phyloP scores from a whole-genome alignment of 768 basidiomycete genomes.

The Boletus insuetus region DNA sequence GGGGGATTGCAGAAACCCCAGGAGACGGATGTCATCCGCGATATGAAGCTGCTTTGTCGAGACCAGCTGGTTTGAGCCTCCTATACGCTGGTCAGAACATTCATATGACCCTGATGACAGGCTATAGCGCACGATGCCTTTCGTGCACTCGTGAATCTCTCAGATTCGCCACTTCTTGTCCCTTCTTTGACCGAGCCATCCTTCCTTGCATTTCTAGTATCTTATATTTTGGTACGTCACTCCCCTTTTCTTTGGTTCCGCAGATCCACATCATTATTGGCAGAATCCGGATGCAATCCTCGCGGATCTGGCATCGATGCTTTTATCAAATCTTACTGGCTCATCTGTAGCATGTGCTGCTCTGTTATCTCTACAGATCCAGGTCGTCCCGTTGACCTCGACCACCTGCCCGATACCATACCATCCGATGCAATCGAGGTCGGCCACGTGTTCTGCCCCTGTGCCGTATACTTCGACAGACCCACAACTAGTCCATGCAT shows the following conservation, averaged over 20 bases:
- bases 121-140: conserved; percentile 93
- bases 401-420: conserved; percentile 48
- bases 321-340: conserved; percentile 90
- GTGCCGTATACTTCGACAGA: conserved; percentile 64
- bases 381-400: conserved; percentile 49
- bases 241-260: background rate
- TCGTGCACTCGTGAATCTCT: conserved; percentile 89
- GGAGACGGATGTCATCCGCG: conserved; percentile 69
- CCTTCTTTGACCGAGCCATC: conserved; percentile 62
- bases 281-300: conserved; percentile 90
- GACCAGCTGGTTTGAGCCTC: conserved; percentile 70
- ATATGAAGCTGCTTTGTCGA: conserved; percentile 82
- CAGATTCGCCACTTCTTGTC: conserved; percentile 74
- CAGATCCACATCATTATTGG: conserved; percentile 7
- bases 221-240: conserved; percentile 83
- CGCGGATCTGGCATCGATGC: conserved; percentile 95
- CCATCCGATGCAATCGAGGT: conserved; percentile 76
- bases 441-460: conserved; percentile 74
- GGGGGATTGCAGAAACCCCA: conserved; percentile 57
- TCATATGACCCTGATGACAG: conserved; percentile 40
- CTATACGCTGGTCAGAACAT: conserved; percentile 18
- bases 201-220: conserved; percentile 79
- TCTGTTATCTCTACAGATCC: conserved; percentile 63
- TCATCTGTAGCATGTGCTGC: conserved; percentile 63
- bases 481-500: conserved; percentile 52